A percentile compares a stretch with the other conserved stretches of the same genome.
Evolutionary conservation across 768 basidiomycete species (phyloP).

Genomic region (Steccherinum ochraceum): DNA sequence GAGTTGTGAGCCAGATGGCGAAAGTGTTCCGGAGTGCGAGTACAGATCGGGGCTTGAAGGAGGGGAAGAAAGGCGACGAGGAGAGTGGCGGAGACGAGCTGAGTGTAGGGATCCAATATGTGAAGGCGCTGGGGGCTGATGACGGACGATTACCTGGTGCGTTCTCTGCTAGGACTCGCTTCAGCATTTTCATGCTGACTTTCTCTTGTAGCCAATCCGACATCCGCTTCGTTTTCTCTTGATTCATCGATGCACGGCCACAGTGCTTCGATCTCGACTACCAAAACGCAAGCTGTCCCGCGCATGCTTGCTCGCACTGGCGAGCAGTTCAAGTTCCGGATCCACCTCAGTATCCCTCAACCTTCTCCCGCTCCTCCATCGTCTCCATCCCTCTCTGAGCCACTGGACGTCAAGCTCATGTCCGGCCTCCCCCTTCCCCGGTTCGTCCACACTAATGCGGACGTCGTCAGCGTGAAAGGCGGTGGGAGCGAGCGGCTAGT

Average conservation of each 20-base stretch:
- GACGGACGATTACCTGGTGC: constrained; percentile 10
- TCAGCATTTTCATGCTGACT: background rate
- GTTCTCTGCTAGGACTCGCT: constrained; percentile 12
- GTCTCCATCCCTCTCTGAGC: constrained; percentile 1
- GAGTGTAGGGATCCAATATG: constrained; percentile 62
- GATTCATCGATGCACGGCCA: constrained; percentile 50
- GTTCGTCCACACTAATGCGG: constrained; percentile 50
- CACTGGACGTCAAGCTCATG: constrained; percentile 36
- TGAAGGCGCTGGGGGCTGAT: constrained; percentile 61
- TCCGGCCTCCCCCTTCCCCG: constrained; percentile 48
- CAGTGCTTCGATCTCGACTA: constrained; percentile 22
- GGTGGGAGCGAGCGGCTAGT: constrained; percentile 40
- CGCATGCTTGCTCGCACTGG: constrained; percentile 49
- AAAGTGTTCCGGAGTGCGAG: constrained; percentile 42
- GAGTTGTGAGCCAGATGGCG: constrained; percentile 59
- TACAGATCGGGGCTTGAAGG: constrained; percentile 20
- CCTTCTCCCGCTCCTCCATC: constrained; percentile 13
- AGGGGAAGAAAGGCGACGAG: constrained; percentile 19
- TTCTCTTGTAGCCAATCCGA: constrained; percentile 19
- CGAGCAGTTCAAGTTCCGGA: constrained; percentile 53
- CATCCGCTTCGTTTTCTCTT: constrained; percentile 48
- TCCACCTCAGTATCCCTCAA: constrained; percentile 31
- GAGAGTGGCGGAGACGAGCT: constrained; percentile 54
- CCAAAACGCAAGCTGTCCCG: constrained; percentile 21
- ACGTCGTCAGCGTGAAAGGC: constrained; percentile 18